Evolutionary conservation across 176 grass and related monocot genomes (phyloP).

Genomic region (Cymbopogon citratus): DNA sequence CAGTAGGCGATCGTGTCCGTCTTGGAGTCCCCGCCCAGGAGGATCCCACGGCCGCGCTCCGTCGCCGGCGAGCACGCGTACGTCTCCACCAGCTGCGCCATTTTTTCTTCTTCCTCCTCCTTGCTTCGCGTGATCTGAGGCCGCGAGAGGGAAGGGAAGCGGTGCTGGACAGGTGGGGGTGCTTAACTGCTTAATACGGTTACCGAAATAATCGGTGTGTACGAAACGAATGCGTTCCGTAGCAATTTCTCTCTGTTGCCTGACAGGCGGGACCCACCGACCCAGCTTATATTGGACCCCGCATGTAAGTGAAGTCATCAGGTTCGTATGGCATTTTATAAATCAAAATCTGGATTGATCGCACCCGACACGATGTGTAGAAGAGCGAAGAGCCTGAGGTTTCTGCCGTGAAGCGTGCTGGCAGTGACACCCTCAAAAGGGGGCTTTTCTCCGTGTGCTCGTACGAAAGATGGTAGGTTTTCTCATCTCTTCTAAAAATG

Average conservation of each 20-base stretch:
- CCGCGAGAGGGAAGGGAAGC: neutral
- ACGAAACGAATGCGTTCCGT: neutral
- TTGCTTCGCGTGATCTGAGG: constrained; percentile 12
- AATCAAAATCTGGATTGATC: neutral
- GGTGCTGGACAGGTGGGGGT: neutral
- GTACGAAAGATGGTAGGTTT: no score
- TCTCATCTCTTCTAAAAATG: no score
- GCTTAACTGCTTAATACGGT: neutral
- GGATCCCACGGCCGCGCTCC: constrained; percentile 91
- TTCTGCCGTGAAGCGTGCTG: no score
- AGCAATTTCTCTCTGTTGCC: neutral
- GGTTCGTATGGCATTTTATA: neutral
- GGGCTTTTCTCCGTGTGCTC: no score
- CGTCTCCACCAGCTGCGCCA: constrained; percentile 83
- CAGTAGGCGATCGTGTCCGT: constrained; percentile 75
- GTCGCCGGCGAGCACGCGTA: constrained; percentile 90
- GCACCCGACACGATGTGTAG: neutral
- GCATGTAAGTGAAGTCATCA: neutral
- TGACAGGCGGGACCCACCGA: neutral
- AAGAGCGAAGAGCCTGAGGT: no score
- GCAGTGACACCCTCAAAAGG: no score
- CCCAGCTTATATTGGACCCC: neutral
- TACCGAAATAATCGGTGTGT: neutral
- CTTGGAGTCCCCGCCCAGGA: constrained; percentile 65
- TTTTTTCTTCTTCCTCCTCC: neutral